Base-by-base conservation (phyloP, 164 flowering plant genomes). In the Chimonanthus praecox region DNA sequence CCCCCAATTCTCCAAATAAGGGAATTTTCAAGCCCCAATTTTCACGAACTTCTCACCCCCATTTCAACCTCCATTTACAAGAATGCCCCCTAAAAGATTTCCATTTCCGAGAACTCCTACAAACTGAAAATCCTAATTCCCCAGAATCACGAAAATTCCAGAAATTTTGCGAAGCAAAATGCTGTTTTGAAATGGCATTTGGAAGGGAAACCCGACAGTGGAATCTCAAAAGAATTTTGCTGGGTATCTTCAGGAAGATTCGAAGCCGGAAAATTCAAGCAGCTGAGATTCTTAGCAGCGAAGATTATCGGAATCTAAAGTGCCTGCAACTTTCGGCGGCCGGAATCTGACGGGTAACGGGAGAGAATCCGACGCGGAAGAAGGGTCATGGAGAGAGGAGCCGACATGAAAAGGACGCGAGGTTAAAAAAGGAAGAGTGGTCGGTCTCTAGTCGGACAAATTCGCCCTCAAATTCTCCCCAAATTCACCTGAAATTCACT, bases 361-460 rank as follows among this genome's bases (percentile, higher is more conserved):
- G 33, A 33, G 33, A 33, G 6, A 3, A 66, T 66, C 68, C 15
- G 49, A 45, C 68, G n/a, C 49, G 21, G 62, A 74, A 65, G 64
- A 64, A 44, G 46, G 61, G 64, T 54, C 50, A 11, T 54, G 11
- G 16, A 54, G 60, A n/a, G n/a, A 68, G 72, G 81, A 80, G 80
- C 85, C 80, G 85, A 84, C 86, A 82, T 73, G 81, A 71, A 77
- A 81, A 70, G 69, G 87, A 78, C 83, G 71, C 67, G 71, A 58
- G 77, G 67, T 71, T 68, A n/a, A n/a, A 68, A 68, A 68, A 1
- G 18, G 20, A 68, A 43, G 60, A 48, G 48, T 62, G 73, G 80
- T 71, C 72, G 48, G 51, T 49, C 71, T 73, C 77, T 71, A 10
- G 43, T 49, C 76, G 65, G 81, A 73, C 81, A 78, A 76, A 76